A percentile compares a stretch with the other conserved stretches of the same genome.
These are phyloP conservation scores for Pseudogymnoascus sp. DNA, from an alignment of 2,329 filamentous ascomycete genomes.

Conservation along the genomic window DNA sequence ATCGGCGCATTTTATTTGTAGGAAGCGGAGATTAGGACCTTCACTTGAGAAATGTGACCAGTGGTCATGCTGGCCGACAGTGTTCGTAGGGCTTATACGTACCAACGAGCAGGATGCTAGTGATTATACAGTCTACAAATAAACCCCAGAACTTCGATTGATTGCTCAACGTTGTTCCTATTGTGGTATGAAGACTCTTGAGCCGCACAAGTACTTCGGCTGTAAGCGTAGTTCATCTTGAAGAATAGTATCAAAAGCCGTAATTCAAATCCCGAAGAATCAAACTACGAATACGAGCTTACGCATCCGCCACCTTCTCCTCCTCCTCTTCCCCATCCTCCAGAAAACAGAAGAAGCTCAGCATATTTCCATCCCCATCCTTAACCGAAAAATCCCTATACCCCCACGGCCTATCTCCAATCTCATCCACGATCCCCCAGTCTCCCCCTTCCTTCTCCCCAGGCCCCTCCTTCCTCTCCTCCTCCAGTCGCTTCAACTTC, in stretches of 20 bases:
- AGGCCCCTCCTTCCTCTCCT: background rate
- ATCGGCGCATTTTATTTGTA: too few relatives aligned
- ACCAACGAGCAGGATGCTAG: too few relatives aligned
- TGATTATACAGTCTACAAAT: too few relatives aligned
- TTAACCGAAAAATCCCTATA: conserved; percentile 4
- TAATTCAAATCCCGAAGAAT: background rate
- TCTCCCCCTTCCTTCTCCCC: background rate
- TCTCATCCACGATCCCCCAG: background rate
- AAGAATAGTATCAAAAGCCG: background rate
- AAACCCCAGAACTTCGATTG: too few relatives aligned
- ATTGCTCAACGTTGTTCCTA: too few relatives aligned
- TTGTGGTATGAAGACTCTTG: too few relatives aligned
- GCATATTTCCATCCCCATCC: conserved; percentile 6
- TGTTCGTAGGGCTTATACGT: too few relatives aligned
- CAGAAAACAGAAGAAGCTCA: conserved; percentile 11
- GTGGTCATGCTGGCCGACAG: too few relatives aligned
- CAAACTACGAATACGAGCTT: background rate
- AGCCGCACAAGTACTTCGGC: too few relatives aligned
- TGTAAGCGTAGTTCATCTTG: too few relatives aligned
- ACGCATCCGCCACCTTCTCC: background rate
- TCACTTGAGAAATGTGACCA: too few relatives aligned
- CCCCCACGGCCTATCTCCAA: conserved; percentile 10
- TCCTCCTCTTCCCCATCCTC: background rate
- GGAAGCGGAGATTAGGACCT: too few relatives aligned
- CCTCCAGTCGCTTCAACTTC: background rate